These are phyloP conservation scores for Pythium grandisporangium DNA, from an alignment of 352 stramenopile genomes.

Conservation along the genomic window DNA sequence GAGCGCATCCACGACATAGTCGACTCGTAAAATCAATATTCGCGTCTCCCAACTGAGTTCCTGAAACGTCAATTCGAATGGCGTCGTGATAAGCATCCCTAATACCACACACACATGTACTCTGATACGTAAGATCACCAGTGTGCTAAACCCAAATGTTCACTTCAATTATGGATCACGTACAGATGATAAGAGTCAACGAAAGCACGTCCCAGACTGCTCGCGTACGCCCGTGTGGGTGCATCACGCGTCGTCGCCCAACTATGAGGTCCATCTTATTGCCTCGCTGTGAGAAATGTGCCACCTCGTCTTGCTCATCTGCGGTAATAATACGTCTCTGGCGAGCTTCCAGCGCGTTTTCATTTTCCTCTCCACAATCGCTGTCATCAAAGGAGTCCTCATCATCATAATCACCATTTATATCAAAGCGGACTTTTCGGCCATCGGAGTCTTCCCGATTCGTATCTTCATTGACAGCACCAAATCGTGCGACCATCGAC, in stretches of 20 bases:
- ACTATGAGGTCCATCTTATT: constrained; percentile 41
- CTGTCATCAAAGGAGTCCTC: too few relatives aligned
- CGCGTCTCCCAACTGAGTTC: constrained; percentile 22
- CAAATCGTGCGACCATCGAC: too few relatives aligned
- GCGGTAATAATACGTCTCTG: constrained; percentile 4
- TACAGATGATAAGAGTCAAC: constrained; percentile 58
- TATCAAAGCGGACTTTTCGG: too few relatives aligned
- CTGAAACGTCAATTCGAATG: constrained; percentile 63
- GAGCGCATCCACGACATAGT: constrained; percentile 54
- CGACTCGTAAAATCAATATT: constrained; percentile 30
- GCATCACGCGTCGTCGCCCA: constrained; percentile 31
- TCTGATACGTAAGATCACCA: too few relatives aligned
- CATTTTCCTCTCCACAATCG: constrained; percentile 4
- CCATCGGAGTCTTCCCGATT: too few relatives aligned
- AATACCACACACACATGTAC: too few relatives aligned
- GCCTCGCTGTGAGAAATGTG: constrained; percentile 47
- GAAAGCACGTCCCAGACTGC: constrained; percentile 49
- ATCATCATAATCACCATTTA: constrained; percentile 1
- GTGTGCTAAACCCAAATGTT: too few relatives aligned
- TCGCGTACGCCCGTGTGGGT: constrained; percentile 49
- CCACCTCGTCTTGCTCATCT: constrained; percentile 52
- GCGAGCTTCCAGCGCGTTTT: too few relatives aligned
- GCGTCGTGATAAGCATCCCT: constrained; percentile 55
- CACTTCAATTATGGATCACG: constrained; percentile 1
- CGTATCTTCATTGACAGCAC: too few relatives aligned